Conservation (phyloP, 345 rosid species). For the Citrus cavaleriei region DNA sequence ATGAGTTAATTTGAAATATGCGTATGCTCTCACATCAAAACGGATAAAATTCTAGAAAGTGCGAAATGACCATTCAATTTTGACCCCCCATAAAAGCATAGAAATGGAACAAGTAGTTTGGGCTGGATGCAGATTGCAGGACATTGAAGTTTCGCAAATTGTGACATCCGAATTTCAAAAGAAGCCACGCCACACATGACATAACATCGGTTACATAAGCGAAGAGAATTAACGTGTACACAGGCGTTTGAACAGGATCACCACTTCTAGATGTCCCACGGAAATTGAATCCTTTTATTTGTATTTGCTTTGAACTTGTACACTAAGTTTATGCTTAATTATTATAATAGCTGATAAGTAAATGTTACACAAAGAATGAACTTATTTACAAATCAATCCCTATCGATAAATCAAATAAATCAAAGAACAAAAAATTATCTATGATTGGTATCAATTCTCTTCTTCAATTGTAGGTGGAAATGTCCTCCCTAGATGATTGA, state of each 20-base stretch:
- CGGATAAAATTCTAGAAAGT: not conserved
- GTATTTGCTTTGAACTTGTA: not conserved
- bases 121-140: no score
- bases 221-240: no score
- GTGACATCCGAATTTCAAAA: no score
- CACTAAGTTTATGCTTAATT: no score
- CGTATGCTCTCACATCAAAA: not conserved
- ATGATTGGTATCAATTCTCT: no score
- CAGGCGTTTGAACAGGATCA: not conserved
- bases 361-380: not conserved
- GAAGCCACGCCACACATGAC: no score
- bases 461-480: no score
- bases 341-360: not conserved
- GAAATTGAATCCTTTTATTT: not conserved
- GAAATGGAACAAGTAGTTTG: no score
- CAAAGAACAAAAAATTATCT: conserved; percentile 8
- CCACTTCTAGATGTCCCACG: not conserved
- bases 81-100: no score
- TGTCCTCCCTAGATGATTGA: not conserved
- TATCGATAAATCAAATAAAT: not conserved
- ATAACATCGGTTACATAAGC: no score
- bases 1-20: not conserved
- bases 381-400: not conserved
- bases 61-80: no score
- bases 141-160: no score